phyloP scores from a whole-genome alignment of 139 green algal genomes.

The Picochlorum sp. region DNA sequence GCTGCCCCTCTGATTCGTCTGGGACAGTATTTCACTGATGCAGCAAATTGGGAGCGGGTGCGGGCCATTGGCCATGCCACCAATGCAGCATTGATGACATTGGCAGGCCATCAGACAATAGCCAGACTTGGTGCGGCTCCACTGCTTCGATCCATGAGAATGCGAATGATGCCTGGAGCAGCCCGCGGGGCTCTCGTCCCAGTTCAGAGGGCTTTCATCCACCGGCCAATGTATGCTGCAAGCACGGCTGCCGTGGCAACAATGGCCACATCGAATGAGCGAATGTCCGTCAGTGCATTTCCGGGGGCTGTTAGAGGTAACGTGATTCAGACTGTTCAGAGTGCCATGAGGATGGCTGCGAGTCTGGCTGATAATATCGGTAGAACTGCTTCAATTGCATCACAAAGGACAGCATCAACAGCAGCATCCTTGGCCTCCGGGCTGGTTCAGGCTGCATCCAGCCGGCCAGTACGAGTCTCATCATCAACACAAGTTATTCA shows the following conservation, averaged over 20 bases:
- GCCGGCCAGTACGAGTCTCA: too few relatives aligned
- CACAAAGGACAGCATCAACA: conserved; percentile 3
- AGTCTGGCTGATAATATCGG: conserved; percentile 3
- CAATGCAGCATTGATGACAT: not conserved
- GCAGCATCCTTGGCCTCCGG: not conserved
- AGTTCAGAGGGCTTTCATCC: conserved; percentile 3
- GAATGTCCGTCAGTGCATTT: not conserved
- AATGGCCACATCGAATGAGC: not conserved
- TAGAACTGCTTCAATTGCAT: not conserved
- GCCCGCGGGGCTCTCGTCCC: not conserved
- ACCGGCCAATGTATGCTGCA: conserved; percentile 6
- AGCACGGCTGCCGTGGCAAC: conserved; percentile 20
- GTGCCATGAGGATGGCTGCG: conserved; percentile 3
- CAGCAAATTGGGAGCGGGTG: conserved; percentile 35
- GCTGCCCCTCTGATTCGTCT: conserved; percentile 19
- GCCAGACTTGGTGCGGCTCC: not conserved
- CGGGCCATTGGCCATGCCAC: conserved; percentile 13
- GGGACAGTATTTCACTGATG: conserved; percentile 33
- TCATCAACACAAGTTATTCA: too few relatives aligned
- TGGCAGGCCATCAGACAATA: conserved; percentile 14
- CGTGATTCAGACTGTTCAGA: conserved; percentile 1
- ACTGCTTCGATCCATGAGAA: not conserved
- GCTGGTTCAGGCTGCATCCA: too few relatives aligned
- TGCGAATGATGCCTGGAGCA: not conserved
- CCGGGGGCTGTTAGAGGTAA: not conserved